Base-by-base conservation (phyloP, 75 land plant species). In the Pseudotsuga menziesii region DNA sequence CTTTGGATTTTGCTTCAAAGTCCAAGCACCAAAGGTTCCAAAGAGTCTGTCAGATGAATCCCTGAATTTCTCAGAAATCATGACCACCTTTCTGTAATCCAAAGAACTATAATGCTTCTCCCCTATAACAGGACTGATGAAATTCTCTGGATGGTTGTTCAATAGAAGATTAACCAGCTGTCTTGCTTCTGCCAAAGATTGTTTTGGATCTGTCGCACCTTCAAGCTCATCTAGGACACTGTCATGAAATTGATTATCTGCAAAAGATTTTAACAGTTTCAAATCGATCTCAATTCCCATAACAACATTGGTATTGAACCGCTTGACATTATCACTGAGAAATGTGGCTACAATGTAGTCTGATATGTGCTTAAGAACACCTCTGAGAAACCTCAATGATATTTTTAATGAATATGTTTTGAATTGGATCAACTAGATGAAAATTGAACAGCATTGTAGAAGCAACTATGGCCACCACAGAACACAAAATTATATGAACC, bases 101-200 rank as follows among this genome's bases (percentile, higher is more conserved):
- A 95, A 79, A 27, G 83, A 76, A 75, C 77, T 79, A 78, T 93
- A 96, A 79, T 85, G 90, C 62, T 77, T 91, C 84, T 87, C 82
- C 66, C 97, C 83, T 39, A 93, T 93, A 19, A 91, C 92, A 61
- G 97, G 94, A 83, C 91, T 93, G 80, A 91, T 82, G 78, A 87
- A 96, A 70, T 85, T 86, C 80, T 93, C 94, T 4, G 98, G 97
- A 79, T 96, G 96, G 71, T 86, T 93, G 79, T 88, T 89, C n/a
- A 85, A 73, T 17, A 96, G 76, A 72, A 96, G 90, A 78, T 96
- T 91, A 64, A 93, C 78, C 72, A 93, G 52, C 73, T 96, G 97
- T 17, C 97, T 80, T 3, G 93, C 89, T 76, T 93, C 94, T 25
- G 84, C 76, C 73, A 96, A 85, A 71, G 87, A 89, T 44, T 82